These are phyloP conservation scores for Cerioporus squamosus DNA, from an alignment of 1,284 basidiomycete genomes.

Conservation along the genomic window DNA sequence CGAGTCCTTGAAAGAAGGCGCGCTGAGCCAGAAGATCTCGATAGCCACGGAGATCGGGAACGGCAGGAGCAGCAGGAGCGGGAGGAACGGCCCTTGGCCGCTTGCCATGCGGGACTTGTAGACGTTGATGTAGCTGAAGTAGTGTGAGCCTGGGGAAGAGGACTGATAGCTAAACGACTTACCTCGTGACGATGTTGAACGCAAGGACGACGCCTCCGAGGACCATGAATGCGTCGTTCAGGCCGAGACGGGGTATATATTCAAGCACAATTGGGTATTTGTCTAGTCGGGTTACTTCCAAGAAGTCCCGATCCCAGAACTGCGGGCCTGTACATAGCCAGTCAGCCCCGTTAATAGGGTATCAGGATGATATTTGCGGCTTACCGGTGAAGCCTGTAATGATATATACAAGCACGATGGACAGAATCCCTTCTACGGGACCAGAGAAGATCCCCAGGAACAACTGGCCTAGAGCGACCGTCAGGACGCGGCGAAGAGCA, in stretches of 20 bases:
- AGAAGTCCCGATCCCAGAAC: conserved; percentile 84
- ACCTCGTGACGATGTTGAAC: conserved; percentile 84
- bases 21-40: conserved; percentile 82
- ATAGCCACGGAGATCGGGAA: conserved; percentile 74
- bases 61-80: conserved; percentile 80
- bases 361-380: conserved; percentile 23
- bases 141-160: background rate
- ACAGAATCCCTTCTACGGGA: conserved; percentile 94
- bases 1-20: conserved; percentile 59
- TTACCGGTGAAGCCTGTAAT: conserved; percentile 78
- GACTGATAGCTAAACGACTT: background rate
- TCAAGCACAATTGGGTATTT: conserved; percentile 51
- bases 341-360: background rate
- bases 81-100: conserved; percentile 49
- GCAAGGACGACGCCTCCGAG: conserved; percentile 78
- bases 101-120: conserved; percentile 48
- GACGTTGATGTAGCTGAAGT: conserved; percentile 78
- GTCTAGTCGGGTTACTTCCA: conserved; percentile 65
- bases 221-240: conserved; percentile 91
- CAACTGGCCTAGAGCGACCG: conserved; percentile 60
- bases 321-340: conserved; percentile 57
- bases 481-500: background rate
- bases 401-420: conserved; percentile 81
- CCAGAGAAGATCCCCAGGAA: conserved; percentile 95
- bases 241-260: conserved; percentile 65